Evolutionary conservation across 306 rosid species (phyloP), one percentile per base, ranked within the genome.

Genomic region (Datisca glomerata): DNA sequence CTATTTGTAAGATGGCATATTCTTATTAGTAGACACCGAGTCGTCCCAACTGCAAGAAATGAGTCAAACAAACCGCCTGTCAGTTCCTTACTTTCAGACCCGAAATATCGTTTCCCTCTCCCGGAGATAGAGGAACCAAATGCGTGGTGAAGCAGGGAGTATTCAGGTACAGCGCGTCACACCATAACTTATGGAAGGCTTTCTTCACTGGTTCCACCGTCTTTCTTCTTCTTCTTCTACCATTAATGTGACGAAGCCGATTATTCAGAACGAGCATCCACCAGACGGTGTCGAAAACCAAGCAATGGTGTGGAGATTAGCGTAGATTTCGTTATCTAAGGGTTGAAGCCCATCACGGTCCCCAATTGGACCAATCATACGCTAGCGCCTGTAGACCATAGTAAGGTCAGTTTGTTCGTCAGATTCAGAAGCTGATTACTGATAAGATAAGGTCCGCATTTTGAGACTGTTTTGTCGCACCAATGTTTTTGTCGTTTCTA

Each of bases 381-480:
- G 23, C 35, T 24, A 43, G 49, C 55, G 53, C 40, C 49, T 29
- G 23, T 47, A 59, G 74, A 59, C 51, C 53, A 29, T 55, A 43
- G 15, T 10, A 49, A 72, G 74, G 74, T 62, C 49, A 53, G 56
- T 64, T 27, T 40, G 18, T 41, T 28, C 41, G 27, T 16, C 39
- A 23, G 42, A 24, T 5, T 12, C 6, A 3, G 13, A 22, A 3
- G 55, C 23, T 14, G 12, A 51, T 12, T 13, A 18, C 39, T 25
- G 56, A 55, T 48, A 55, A 34, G 75, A 63, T 57, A 57, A 53
- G 75, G 72, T 24, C 39, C 76, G 67, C 72, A 47, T 48, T 64
- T 64, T 55, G 58, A 63, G 72, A 57, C 24, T 41, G 47, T 25
- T 18, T 28, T 53, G 19, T 39, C 18, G 8, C 19, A 13, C 16